Conservation (phyloP, 306 rosid genomes). For the barrel medic (Medicago truncatula) region DNA sequence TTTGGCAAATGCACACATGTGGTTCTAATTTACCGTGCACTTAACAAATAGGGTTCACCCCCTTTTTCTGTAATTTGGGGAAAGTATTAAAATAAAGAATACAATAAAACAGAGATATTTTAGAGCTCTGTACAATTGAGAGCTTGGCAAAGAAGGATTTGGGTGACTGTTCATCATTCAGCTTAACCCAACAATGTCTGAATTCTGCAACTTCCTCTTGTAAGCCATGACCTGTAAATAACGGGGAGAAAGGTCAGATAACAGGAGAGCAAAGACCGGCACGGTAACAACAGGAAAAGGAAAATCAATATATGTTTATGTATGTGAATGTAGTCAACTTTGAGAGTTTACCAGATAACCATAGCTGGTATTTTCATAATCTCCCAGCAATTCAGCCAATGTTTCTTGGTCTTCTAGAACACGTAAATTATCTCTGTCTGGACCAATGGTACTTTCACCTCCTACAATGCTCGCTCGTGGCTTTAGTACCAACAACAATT, state of each 20-base stretch:
- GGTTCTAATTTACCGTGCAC: conserved; percentile 36
- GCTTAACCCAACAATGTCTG: conserved; percentile 34
- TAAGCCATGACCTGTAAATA: conserved; percentile 68
- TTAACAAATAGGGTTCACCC: conserved; percentile 22
- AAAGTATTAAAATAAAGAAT: neutral
- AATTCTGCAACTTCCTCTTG: conserved; percentile 54
- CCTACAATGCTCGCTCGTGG: conserved; percentile 36
- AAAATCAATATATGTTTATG: neutral
- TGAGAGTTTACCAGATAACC: conserved; percentile 68
- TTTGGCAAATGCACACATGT: conserved; percentile 34
- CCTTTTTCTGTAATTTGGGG: conserved; percentile 25
- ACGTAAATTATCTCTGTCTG: conserved; percentile 51
- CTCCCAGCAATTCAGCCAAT: conserved; percentile 56
- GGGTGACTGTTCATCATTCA: conserved; percentile 26
- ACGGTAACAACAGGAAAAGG: conserved; percentile 4
- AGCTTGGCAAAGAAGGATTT: conserved; percentile 31
- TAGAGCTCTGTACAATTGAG: conserved; percentile 24
- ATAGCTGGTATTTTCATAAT: conserved; percentile 9
- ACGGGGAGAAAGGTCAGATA: neutral
- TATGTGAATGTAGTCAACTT: conserved; percentile 1
- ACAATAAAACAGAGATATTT: conserved; percentile 29
- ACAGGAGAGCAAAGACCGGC: neutral
- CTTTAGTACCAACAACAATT: conserved; percentile 58
- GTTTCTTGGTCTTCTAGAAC: conserved; percentile 59
- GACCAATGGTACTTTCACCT: conserved; percentile 44